Conservation (phyloP, 345 rosid species). For the Eucalyptus erythrocorys region DNA sequence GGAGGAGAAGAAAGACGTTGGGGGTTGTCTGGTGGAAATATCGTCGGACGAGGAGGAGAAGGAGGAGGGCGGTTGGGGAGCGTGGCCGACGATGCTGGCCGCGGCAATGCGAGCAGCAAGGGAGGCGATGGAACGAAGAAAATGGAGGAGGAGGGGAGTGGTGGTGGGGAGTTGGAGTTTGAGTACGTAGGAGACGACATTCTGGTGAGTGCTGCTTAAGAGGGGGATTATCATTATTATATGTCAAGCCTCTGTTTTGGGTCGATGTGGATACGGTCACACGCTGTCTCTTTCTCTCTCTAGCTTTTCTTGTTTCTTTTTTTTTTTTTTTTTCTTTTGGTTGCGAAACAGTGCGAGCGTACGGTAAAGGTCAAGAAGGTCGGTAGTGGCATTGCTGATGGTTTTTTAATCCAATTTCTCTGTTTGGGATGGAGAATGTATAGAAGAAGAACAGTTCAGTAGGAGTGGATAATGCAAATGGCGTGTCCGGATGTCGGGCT, state of each 20-base stretch:
- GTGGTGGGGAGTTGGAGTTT: constrained; percentile 6
- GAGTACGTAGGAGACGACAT: constrained; percentile 10
- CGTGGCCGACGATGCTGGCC: neutral
- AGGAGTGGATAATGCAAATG: neutral
- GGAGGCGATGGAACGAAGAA: neutral
- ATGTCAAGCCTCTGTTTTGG: neutral
- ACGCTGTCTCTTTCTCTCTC: neutral
- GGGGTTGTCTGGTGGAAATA: neutral
- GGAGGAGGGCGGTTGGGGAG: neutral
- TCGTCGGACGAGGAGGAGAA: neutral
- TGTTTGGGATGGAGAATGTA: neutral
- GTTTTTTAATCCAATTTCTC: neutral
- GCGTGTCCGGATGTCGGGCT: neutral
- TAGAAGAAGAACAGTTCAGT: neutral
- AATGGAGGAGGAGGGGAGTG: neutral
- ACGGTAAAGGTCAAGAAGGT: neutral
- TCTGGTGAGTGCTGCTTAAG: neutral
- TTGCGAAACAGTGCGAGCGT: neutral
- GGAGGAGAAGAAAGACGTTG: neutral
- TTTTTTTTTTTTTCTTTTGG: neutral
- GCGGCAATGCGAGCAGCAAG: neutral
- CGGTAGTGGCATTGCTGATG: neutral
- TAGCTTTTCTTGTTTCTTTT: neutral
- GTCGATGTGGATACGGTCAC: neutral
- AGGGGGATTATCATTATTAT: neutral